phyloP scores from a whole-genome alignment of 176 grass and related monocot species.

The Oryza meridionalis region DNA sequence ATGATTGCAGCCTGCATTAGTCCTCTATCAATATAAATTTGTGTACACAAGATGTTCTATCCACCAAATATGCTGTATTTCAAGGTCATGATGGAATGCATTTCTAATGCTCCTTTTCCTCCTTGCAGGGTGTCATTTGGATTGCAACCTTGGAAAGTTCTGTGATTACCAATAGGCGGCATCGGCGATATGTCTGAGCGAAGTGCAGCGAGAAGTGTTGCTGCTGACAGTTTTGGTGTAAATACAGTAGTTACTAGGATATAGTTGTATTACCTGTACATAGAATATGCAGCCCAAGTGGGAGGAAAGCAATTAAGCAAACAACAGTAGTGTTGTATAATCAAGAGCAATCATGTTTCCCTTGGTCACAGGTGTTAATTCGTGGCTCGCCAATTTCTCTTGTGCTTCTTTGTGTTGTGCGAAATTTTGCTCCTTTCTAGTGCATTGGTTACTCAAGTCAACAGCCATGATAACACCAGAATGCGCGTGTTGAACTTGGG shows the following conservation, averaged over 20 bases:
- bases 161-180: not conserved
- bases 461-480: not conserved
- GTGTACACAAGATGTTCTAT: not conserved
- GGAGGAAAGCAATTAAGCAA: slow-evolving; percentile 8
- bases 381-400: not conserved
- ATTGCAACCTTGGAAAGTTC: slow-evolving; percentile 4
- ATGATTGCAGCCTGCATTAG: not conserved
- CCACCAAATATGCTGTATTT: not conserved
- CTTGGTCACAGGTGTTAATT: not conserved
- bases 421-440: not conserved
- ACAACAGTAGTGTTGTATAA: slow-evolving; percentile 5
- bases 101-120: not conserved
- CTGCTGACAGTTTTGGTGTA: slow-evolving; percentile 46
- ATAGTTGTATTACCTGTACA: slow-evolving; percentile 52
- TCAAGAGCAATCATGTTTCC: not conserved
- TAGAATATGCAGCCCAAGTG: slow-evolving; percentile 13
- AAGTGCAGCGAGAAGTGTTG: slow-evolving; percentile 3
- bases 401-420: not conserved
- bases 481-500: too few species aligned
- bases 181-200: slow-evolving; percentile 21
- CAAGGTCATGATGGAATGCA: not conserved
- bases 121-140: slow-evolving; percentile 25
- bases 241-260: slow-evolving; percentile 43
- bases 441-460: not conserved
- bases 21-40: not conserved